These are phyloP conservation scores for Letharia lupina DNA, from an alignment of 495 filamentous ascomycete genomes.

Conservation along the genomic window DNA sequence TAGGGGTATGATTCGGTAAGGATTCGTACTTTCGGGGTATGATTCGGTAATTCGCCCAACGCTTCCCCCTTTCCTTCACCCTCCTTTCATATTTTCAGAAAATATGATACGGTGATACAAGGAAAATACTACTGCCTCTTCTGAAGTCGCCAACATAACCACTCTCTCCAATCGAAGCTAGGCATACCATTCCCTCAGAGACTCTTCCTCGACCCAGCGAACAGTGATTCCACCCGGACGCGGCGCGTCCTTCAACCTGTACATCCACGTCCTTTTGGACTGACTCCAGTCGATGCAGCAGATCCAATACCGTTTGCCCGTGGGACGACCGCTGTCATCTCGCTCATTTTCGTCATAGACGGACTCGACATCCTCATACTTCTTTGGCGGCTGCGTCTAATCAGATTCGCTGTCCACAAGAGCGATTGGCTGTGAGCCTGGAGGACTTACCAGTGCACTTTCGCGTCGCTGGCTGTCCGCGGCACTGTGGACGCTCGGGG, in stretches of 20 bases:
- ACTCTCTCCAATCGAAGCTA: neutral
- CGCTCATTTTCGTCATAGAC: neutral
- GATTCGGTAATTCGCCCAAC: no score
- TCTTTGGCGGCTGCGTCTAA: neutral
- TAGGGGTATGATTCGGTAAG: no score
- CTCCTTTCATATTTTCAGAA: no score
- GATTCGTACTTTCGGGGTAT: no score
- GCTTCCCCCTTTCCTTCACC: no score
- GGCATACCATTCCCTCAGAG: neutral
- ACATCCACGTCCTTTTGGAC: neutral
- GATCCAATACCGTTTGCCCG: neutral
- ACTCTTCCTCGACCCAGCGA: neutral
- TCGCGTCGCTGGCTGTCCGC: neutral
- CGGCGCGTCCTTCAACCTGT: slow-evolving; percentile 5
- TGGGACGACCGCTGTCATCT: neutral
- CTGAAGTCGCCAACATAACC: no score
- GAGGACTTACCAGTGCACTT: neutral
- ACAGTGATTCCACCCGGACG: neutral
- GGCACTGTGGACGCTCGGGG: neutral
- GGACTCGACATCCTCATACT: neutral
- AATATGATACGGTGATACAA: no score
- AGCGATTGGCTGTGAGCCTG: neutral
- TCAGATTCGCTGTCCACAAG: neutral
- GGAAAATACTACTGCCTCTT: no score
- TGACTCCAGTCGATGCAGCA: neutral